Conservation (phyloP, 306 rosid species). For the Herpetospermum pedunculosum region DNA sequence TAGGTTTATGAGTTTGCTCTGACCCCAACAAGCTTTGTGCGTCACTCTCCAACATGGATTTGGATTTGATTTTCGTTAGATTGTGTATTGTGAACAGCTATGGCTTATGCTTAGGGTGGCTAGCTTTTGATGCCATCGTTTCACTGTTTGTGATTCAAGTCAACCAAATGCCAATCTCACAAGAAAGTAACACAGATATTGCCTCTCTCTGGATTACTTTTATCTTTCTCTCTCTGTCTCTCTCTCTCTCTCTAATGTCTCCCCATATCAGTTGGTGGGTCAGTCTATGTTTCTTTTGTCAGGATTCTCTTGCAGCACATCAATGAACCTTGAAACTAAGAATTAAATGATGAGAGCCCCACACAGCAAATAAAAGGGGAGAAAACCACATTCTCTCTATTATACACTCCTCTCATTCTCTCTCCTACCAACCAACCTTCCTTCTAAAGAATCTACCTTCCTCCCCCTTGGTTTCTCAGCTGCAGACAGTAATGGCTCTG, state of each 20-base stretch:
- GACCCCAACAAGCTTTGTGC: conserved; percentile 10
- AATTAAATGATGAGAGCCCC: conserved; percentile 26
- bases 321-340: conserved; percentile 33
- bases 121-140: conserved; percentile 1
- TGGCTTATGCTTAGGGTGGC: neutral
- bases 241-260: conserved; percentile 38
- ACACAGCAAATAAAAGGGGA: conserved; percentile 29
- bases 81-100: conserved; percentile 29
- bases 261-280: conserved; percentile 76
- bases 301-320: conserved; percentile 62
- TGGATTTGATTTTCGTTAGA: conserved; percentile 10
- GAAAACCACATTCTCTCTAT: conserved; percentile 14
- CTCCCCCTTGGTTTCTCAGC: conserved; percentile 22
- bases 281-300: conserved; percentile 82
- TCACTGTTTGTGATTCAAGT: conserved; percentile 37
- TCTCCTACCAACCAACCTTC: conserved; percentile 13
- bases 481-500: conserved; percentile 51
- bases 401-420: neutral
- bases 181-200: conserved; percentile 71
- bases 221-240: conserved; percentile 19
- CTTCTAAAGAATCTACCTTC: conserved; percentile 20
- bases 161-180: conserved; percentile 46
- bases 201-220: conserved; percentile 76
- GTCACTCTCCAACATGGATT: neutral
- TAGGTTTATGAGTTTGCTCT: conserved; percentile 27